Percentiles rank a stretch among this genome's conserved stretches.
phyloP scores from a whole-genome alignment of 192 early-diverging fungal species.

The Backusella westeae region DNA sequence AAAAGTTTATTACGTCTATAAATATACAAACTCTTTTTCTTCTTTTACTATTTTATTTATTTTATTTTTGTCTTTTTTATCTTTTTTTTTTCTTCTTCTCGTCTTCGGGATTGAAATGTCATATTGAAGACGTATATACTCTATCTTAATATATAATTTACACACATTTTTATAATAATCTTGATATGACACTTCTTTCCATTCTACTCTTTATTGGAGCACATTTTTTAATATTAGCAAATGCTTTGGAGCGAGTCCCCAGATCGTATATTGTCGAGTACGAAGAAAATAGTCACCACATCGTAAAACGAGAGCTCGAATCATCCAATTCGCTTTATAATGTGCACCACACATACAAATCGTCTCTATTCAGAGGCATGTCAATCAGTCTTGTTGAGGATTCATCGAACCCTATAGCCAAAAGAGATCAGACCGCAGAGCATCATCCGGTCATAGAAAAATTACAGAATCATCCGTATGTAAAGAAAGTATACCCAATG shows the following conservation, averaged over 20 bases:
- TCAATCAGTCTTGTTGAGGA: neutral
- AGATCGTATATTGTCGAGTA: conserved; percentile 24
- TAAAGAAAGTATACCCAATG: conserved; percentile 31
- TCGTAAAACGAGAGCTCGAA: neutral
- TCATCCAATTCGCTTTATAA: neutral
- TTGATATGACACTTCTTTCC: neutral
- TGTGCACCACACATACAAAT: conserved; percentile 17
- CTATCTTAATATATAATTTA: neutral
- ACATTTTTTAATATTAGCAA: neutral
- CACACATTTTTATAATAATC: neutral
- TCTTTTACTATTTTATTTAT: neutral
- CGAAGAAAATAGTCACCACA: neutral
- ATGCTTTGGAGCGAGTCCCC: conserved; percentile 3
- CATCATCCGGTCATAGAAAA: neutral
- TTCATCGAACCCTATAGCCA: neutral
- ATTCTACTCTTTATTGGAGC: neutral
- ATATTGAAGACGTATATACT: neutral
- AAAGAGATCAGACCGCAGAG: neutral
- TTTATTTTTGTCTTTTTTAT: neutral
- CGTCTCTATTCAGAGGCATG: conserved; percentile 10
- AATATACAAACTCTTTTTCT: neutral
- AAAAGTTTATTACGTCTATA: neutral
- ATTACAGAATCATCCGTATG: neutral
- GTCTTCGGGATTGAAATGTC: neutral
- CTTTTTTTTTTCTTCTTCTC: neutral